A percentile compares a stretch with the other conserved stretches of the same genome.
phyloP scores from a whole-genome alignment of 2,329 filamentous ascomycete species.

The Aspergillus fijiensis region DNA sequence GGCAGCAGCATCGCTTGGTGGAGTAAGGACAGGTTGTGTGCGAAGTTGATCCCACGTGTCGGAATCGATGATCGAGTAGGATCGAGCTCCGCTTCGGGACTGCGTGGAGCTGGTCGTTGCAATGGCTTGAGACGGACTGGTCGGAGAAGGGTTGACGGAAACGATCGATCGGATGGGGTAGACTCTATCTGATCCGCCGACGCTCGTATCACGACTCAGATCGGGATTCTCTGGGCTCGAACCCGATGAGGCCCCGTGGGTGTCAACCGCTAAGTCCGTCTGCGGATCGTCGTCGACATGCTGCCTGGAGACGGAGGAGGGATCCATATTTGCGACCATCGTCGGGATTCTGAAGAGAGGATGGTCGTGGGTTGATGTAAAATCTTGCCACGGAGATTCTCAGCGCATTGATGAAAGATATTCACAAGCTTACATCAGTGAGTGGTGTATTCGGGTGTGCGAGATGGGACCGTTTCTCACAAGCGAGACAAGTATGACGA shows the following conservation, averaged over 20 bases:
- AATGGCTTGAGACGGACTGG: constrained; percentile 27
- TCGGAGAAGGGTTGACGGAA: constrained; percentile 61
- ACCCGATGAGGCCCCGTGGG: neutral
- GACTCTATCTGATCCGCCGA: constrained; percentile 58
- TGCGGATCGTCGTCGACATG: neutral
- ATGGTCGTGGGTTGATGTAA: neutral
- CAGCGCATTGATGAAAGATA: neutral
- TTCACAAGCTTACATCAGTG: neutral
- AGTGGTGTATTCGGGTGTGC: neutral
- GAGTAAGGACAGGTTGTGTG: constrained; percentile 12
- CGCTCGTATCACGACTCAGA: constrained; percentile 4
- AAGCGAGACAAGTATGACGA: neutral
- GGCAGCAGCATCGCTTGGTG: neutral
- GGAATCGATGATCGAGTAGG: constrained; percentile 31
- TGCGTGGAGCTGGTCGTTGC: constrained; percentile 15
- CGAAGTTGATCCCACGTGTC: constrained; percentile 26
- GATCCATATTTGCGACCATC: constrained; percentile 3
- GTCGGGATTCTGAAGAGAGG: neutral
- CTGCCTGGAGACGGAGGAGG: neutral
- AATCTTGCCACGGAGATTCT: neutral
- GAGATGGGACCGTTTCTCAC: neutral
- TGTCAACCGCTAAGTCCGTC: neutral
- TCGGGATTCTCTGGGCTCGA: neutral
- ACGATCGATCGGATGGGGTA: constrained; percentile 82
- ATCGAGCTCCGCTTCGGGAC: constrained; percentile 24